A percentile compares a stretch with the other conserved stretches of the same genome.
Conservation (phyloP, 257 asterid species). For the Euphrasia confusa region DNA sequence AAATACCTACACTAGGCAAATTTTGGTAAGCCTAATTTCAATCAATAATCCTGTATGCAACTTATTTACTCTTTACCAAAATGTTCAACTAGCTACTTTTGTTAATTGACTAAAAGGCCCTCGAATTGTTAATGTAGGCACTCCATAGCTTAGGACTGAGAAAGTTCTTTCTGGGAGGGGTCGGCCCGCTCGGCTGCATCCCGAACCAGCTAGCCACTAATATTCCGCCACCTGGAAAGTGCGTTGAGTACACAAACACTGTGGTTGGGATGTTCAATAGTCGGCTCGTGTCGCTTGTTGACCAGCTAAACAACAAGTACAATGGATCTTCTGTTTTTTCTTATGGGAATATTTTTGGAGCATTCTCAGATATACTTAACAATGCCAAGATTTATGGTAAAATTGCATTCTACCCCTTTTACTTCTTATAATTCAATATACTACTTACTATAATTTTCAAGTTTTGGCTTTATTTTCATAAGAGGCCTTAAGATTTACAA, state of each 20-base stretch:
- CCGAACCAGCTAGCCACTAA: constrained; percentile 58
- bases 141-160: constrained; percentile 49
- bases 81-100: not conserved
- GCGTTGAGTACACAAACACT: constrained; percentile 42
- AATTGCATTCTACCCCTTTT: not conserved
- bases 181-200: constrained; percentile 81
- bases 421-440: not conserved
- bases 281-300: constrained; percentile 43
- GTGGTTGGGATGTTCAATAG: constrained; percentile 41
- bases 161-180: constrained; percentile 56
- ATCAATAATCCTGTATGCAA: not conserved
- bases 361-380: constrained; percentile 40
- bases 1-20: constrained; percentile 41
- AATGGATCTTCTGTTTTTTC: constrained; percentile 44
- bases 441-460: too few relatives aligned
- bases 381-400: constrained; percentile 54
- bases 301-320: constrained; percentile 41
- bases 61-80: not conserved
- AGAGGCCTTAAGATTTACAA: too few relatives aligned
- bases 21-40: constrained; percentile 33
- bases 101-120: too few relatives aligned
- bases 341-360: constrained; percentile 60
- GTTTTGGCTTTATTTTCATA: too few relatives aligned
- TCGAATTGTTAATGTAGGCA: constrained; percentile 30
- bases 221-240: constrained; percentile 43